A percentile compares a stretch with the other conserved stretches of the same genome.
These are phyloP conservation scores for Candida ponderosae DNA, from an alignment of 805 yeast genomes.

Conservation along the genomic window DNA sequence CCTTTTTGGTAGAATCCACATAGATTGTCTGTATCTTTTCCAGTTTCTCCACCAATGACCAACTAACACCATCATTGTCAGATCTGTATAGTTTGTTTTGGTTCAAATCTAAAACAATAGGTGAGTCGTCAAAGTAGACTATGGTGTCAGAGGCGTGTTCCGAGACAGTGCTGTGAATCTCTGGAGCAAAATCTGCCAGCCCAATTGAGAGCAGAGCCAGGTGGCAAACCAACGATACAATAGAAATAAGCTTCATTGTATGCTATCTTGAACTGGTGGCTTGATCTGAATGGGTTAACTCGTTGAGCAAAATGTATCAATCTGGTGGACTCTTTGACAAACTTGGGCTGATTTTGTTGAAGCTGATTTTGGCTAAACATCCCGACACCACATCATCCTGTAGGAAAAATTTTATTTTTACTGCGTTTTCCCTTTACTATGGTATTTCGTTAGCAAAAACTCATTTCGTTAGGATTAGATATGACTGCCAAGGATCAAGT, in stretches of 20 bases:
- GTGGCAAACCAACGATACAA: neutral
- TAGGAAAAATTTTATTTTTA: no score
- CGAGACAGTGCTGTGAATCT: constrained; percentile 5
- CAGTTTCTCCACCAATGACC: constrained; percentile 29
- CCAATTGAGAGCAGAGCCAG: neutral
- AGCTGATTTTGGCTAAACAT: no score
- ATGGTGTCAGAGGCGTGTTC: constrained; percentile 9
- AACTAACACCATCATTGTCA: constrained; percentile 37
- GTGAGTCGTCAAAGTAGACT: constrained; percentile 25
- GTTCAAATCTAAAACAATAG: constrained; percentile 14
- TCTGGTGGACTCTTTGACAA: no score
- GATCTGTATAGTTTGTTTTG: constrained; percentile 32
- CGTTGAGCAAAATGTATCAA: no score
- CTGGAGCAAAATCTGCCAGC: constrained; percentile 18
- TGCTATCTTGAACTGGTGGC: no score
- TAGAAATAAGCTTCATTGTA: neutral
- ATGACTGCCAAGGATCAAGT: no score
- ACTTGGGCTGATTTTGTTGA: no score
- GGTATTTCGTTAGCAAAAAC: no score
- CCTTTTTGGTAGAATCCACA: constrained; percentile 26
- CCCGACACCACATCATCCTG: no score
- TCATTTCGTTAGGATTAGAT: no score
- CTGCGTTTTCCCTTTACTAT: no score
- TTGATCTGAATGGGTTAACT: no score
- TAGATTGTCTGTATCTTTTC: constrained; percentile 20